phyloP scores from a whole-genome alignment of 2,329 filamentous ascomycete species.

The Pseudocercospora vitis region DNA sequence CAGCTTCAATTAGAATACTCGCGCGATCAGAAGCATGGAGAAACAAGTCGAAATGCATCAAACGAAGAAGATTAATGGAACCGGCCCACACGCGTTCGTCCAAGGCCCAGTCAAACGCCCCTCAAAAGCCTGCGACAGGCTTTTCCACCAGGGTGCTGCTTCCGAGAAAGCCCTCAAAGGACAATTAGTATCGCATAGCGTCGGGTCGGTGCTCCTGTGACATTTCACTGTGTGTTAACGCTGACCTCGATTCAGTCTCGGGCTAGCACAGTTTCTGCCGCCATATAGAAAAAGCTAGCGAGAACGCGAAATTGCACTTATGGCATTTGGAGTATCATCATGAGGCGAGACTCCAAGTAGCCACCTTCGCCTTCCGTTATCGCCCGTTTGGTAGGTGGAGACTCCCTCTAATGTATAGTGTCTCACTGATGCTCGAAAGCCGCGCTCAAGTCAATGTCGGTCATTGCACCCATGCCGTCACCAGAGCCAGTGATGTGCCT shows the following conservation, averaged over 20 bases:
- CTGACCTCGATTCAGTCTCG: not conserved
- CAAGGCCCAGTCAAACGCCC: not conserved
- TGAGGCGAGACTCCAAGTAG: conserved; percentile 5
- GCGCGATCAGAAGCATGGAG: not conserved
- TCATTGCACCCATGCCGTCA: conserved; percentile 28
- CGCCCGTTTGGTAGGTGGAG: conserved; percentile 22
- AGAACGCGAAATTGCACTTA: not conserved
- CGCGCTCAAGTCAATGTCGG: conserved; percentile 25
- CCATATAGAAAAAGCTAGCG: not conserved
- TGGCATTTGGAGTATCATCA: not conserved
- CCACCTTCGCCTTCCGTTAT: conserved; percentile 26
- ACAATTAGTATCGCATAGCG: conserved; percentile 18
- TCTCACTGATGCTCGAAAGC: conserved; percentile 12
- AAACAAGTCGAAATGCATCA: not conserved
- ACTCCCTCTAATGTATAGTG: not conserved
- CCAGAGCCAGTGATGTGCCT: conserved; percentile 27
- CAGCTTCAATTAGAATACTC: too few relatives aligned
- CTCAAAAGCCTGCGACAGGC: too few relatives aligned
- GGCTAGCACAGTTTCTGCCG: not conserved
- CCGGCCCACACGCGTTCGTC: not conserved
- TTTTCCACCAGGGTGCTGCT: not conserved
- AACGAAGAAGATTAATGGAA: not conserved
- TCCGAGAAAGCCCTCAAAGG: conserved; percentile 27
- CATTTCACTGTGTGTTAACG: not conserved
- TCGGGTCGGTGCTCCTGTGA: not conserved